A percentile compares a stretch with the other conserved stretches of the same genome.
Conservation (phyloP, 2,329 filamentous ascomycete species). For the Graphiopsis chlorocephala region DNA sequence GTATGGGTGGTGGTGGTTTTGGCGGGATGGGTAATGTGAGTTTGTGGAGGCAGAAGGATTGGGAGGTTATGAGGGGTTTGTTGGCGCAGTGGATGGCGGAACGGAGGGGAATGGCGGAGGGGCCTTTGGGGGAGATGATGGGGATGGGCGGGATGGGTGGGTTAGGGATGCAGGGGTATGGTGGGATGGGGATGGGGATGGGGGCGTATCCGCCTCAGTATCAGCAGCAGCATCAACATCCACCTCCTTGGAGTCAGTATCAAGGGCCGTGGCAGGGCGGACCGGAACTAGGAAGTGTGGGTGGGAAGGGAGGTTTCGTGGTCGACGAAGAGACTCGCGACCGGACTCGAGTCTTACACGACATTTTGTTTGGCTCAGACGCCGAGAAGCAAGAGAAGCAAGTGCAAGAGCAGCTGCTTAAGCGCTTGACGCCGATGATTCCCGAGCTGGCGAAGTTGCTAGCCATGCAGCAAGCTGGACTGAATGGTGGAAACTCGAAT, state of each 20-base stretch:
- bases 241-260: background rate
- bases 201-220: background rate
- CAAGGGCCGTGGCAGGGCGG: background rate
- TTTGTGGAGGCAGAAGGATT: conserved; percentile 28
- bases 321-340: conserved; percentile 2
- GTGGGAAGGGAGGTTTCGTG: background rate
- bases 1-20: no score
- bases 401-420: conserved; percentile 26
- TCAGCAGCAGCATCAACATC: background rate
- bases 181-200: background rate
- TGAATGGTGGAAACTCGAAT: background rate
- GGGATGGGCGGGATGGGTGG: conserved; percentile 14
- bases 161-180: background rate
- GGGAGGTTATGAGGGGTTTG: conserved; percentile 27
- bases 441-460: conserved; percentile 26
- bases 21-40: conserved; percentile 19
- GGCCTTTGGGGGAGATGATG: conserved; percentile 3
- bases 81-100: conserved; percentile 23
- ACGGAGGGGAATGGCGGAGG: conserved; percentile 19
- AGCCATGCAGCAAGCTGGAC: conserved; percentile 8
- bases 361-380: conserved; percentile 26
- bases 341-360: conserved; percentile 19
- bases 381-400: conserved; percentile 26
- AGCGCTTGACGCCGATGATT: conserved; percentile 26
- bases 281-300: background rate